Percentiles rank a stretch among this genome's conserved stretches.
Conservation (phyloP, 257 asterid genomes). For the Plectranthus barbatus region DNA sequence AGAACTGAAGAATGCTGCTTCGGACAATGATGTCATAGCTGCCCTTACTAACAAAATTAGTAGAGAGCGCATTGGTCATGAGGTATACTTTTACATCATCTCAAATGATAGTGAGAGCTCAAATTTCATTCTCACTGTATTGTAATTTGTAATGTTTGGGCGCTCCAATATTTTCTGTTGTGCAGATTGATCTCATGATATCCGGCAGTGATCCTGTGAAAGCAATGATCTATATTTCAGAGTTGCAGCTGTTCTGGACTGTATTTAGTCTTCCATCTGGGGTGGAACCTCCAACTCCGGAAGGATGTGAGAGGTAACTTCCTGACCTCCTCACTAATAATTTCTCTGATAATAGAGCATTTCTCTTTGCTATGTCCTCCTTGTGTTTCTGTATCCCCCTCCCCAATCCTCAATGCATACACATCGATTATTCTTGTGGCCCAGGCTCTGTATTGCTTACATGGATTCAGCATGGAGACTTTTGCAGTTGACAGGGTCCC, state of each 20-base stretch:
- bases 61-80: slow-evolving; percentile 90
- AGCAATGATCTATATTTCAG: slow-evolving; percentile 65
- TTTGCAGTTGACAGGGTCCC: slow-evolving; percentile 43
- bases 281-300: slow-evolving; percentile 43
- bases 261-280: slow-evolving; percentile 65
- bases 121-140: slow-evolving; percentile 5
- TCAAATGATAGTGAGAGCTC: not conserved
- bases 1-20: slow-evolving; percentile 76
- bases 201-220: slow-evolving; percentile 69
- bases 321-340: not conserved
- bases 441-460: slow-evolving; percentile 62
- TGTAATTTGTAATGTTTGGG: not conserved
- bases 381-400: no score
- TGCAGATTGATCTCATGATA: slow-evolving; percentile 87
- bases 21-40: slow-evolving; percentile 62
- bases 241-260: slow-evolving; percentile 66
- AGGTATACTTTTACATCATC: slow-evolving; percentile 35
- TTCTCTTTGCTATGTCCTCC: not conserved
- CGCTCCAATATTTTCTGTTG: not conserved
- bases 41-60: slow-evolving; percentile 82
- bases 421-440: not conserved
- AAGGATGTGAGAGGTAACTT: slow-evolving; percentile 59
- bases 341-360: not conserved
- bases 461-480: slow-evolving; percentile 60
- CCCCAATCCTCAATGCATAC: not conserved